Evolutionary conservation across 2,329 filamentous ascomycete genomes (phyloP), one percentile per base, ranked within the genome.

Genomic region (Aspergillus persii): DNA sequence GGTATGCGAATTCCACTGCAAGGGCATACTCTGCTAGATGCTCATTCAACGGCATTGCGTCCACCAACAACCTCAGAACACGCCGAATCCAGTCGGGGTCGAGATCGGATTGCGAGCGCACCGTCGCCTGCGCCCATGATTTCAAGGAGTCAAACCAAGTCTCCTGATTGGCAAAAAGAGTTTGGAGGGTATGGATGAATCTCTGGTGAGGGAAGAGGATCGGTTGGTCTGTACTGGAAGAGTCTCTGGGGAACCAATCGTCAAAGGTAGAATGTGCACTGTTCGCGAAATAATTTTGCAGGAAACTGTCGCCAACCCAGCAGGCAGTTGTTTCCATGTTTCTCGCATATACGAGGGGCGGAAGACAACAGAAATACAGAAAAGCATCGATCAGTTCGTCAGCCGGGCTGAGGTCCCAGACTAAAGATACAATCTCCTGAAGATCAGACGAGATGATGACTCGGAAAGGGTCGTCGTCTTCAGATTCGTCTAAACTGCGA

Each of bases 391-490:
- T 56, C 0, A 96, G 73, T 30, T 82, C 71, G 8, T 73, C 67
- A 7, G 71, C 74, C 1, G 84, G 69, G 2, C 60, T 60, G 7
- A 62, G 52, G 4, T 63, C 65, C 52, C 63, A 66, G 36, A 74
- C 71, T 7, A 57, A 70, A 56, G 58, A 80, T 65, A 96, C 69
- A 30, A 89, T 81, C 0, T 84, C 80, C 61, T 86, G 78, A 23
- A 97, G 79, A 71, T 98, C 95, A 0, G 86, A 84, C 66, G 88
- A 92, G 69, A 97, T 84, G 50, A 96, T 84, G 3, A 95, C 85
- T 39, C 92, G 84, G 65, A 90, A 96, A 0, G 92, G 90, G 68
- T 97, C 94, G 59, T 93, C 89, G 63, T 91, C 89, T 15, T 83
- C 84, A 2, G 85, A 82, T 29, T 92, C 87, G 70, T 97, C 92